Base-by-base conservation (phyloP, 805 yeast genomes). In the Ogataea methylovora region DNA sequence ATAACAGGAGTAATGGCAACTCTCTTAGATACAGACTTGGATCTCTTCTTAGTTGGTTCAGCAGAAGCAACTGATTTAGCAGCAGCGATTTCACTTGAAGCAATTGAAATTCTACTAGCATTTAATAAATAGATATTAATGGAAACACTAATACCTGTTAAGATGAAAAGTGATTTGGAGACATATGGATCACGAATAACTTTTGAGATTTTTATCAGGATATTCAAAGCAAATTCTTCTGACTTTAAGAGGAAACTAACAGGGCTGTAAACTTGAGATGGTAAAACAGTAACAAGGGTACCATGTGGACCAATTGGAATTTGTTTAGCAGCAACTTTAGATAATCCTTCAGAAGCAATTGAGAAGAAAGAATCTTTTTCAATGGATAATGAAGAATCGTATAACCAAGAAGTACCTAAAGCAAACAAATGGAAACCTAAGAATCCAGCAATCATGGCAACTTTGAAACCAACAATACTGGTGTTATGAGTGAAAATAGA, bases 41-140 rank as follows among this genome's bases (percentile, higher is more conserved):
- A 24, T 16, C 26, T 43, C 25, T 27, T 32, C 8, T 19, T 27
- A 7, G 19, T 11, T 8, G 37, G 32, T n/a, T 31, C 24, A 25
- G 27, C 28, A 2, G 31, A 8, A 20, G 33, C 24, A n/a, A 42
- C 30, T 39, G 33, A 8, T 23, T 38, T 26, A 34, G 42, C 25
- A n/a, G 10, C 3, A 27, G 18, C 11, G 15, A n/a, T 13, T 12
- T 19, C 36, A 8, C 18, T 23, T 10, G 27, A 24, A 15, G 38
- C 20, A 6, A 35, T 30, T 2, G 25, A 30, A 17, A 70, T 67
- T 56, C 84, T 73, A n/a, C 95, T 82, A 37, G 85, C 92, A 49
- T 86, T 85, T 55, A 90, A 71, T 45, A 92, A 69, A 57, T 88
- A 90, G 33, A 83, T 76, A 55, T 92, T 92, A 43, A 84, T 77